Conservation (phyloP, 1,284 basidiomycete genomes). For the Fomitopsis betulina region DNA sequence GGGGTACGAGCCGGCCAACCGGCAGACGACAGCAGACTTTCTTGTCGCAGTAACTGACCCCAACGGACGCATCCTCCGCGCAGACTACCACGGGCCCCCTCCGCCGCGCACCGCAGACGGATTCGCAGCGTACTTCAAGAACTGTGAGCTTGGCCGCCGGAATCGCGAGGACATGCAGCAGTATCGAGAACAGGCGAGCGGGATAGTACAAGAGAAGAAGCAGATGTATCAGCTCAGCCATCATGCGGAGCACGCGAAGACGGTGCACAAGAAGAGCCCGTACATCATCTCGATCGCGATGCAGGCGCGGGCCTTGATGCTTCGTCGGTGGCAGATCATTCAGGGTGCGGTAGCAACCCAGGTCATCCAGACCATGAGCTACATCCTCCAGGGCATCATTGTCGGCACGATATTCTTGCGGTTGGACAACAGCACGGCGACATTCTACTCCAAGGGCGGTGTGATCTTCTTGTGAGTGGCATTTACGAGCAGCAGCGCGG, state of each 20-base stretch:
- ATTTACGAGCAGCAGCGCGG: neutral
- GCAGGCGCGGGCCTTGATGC: slow-evolving; percentile 70
- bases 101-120: too few relatives aligned
- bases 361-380: slow-evolving; percentile 33
- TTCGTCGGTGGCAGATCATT: slow-evolving; percentile 73
- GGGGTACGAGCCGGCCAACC: slow-evolving; percentile 70
- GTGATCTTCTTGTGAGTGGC: slow-evolving; percentile 60
- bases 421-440: slow-evolving; percentile 54
- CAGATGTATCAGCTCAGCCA: slow-evolving; percentile 43
- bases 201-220: slow-evolving; percentile 22
- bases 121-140: too few relatives aligned
- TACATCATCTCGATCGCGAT: slow-evolving; percentile 81
- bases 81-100: slow-evolving; percentile 63
- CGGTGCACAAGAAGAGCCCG: slow-evolving; percentile 76
- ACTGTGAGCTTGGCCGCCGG: too few relatives aligned
- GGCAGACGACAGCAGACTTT: slow-evolving; percentile 77
- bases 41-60: slow-evolving; percentile 79
- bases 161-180: slow-evolving; percentile 48
- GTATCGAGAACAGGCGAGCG: slow-evolving; percentile 41
- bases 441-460: slow-evolving; percentile 81
- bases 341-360: slow-evolving; percentile 49
- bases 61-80: too few relatives aligned
- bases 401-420: slow-evolving; percentile 76
- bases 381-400: slow-evolving; percentile 65
- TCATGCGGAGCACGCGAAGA: slow-evolving; percentile 43